Evolutionary conservation across 2,329 filamentous ascomycete species (phyloP), one percentile per base, ranked within the genome.

Genomic region (Zymoseptoria pseudotritici): DNA sequence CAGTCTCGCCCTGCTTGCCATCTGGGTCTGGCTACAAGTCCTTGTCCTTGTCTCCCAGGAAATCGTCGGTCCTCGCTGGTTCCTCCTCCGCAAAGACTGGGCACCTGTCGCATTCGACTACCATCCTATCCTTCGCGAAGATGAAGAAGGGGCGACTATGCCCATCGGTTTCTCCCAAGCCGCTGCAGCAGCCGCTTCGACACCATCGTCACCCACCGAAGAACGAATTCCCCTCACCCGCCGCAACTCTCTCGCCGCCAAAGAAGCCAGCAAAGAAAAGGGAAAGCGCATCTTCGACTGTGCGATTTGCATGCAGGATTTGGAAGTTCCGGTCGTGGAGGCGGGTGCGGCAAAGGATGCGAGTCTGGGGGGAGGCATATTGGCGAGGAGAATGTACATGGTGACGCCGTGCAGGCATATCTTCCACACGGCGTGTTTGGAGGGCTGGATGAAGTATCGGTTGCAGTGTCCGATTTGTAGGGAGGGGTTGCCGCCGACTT

Each of bases 371-470:
- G 76, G 63, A 26, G 86, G 86, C 29, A 83, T 96, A 58, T 80
- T 97, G 66, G 89, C 89, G 31, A 81, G 93, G 62, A 83, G 92
- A 55, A 81, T 84, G 67, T 97, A 97, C 76, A 99, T 99, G 94
- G 90, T 97, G 21, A 99, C 94, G 59, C 94, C 94, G 54, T 99
- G 94, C 74, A 81, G 92, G 58, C 94, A 99, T 77, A 91, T 97
- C 54, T 99, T 99, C 73, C 94, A 99, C 72, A 94, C 87, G 59
- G 80, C 82, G 31, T 99, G 94, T 74, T 77, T 99, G 66, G 93
- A 97, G 76, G 91, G 91, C 49, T 97, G 94, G 94, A 94, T 99
- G 89, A 83, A 90, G 71, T 91, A 95, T 73, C 79, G 93, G 60
- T 76, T 99, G 70, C 91, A 96, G 77, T 99, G 94, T 76, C 94